phyloP scores from a whole-genome alignment of 306 rosid species.

The Luffa aegyptiaca region DNA sequence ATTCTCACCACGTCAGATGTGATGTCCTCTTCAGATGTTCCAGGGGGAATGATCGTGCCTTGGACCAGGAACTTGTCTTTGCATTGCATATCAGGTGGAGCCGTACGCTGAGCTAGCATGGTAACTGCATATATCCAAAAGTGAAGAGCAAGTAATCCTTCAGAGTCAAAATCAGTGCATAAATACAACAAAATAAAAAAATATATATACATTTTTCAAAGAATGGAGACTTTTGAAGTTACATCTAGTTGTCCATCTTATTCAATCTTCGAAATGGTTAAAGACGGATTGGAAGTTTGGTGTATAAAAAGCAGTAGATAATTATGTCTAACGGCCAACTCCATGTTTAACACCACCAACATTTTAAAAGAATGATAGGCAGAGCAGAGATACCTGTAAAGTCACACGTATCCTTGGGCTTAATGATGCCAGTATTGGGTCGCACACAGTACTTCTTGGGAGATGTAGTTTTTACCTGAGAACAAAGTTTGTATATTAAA shows the following conservation, averaged over 20 bases:
- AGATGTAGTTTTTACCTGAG: constrained; percentile 88
- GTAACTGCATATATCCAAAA: constrained; percentile 52
- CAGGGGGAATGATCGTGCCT: constrained; percentile 48
- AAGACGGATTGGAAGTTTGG: not conserved
- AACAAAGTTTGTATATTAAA: not conserved
- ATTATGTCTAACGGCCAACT: not conserved
- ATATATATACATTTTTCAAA: not conserved
- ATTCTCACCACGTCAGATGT: constrained; percentile 54
- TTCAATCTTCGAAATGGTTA: not conserved
- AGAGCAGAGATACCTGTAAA: constrained; percentile 57
- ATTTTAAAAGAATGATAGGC: not conserved
- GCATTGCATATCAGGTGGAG: constrained; percentile 69
- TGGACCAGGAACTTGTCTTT: constrained; percentile 91
- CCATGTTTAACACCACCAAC: not conserved
- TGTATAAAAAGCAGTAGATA: not conserved
- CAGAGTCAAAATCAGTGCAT: not conserved
- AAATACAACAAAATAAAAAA: not conserved
- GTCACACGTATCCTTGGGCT: constrained; percentile 51
- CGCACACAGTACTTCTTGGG: constrained; percentile 89
- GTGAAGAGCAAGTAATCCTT: constrained; percentile 4
- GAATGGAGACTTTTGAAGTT: not conserved
- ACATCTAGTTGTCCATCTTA: not conserved
- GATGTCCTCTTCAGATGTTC: constrained; percentile 57
- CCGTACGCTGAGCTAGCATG: constrained; percentile 80
- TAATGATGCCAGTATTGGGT: constrained; percentile 74